These are phyloP conservation scores for Barnettozyma wickerhamii DNA, from an alignment of 805 yeast genomes.

Conservation along the genomic window DNA sequence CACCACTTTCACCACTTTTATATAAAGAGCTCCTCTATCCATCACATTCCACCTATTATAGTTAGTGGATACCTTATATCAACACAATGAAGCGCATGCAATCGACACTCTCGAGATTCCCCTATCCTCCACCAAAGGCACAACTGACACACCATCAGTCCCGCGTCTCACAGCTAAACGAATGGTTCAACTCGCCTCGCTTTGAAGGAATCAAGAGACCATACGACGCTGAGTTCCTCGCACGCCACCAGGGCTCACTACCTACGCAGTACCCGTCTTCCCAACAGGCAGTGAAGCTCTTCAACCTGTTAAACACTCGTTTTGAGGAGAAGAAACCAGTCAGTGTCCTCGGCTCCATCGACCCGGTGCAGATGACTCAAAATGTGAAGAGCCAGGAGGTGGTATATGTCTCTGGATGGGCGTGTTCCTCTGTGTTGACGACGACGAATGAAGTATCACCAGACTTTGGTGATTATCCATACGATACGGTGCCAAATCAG, in stretches of 20 bases:
- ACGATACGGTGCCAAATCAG: conserved; percentile 65
- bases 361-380: conserved; percentile 61
- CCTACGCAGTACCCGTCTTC: conserved; percentile 41
- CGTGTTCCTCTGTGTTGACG: conserved; percentile 50
- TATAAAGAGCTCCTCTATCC: no score
- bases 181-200: conserved; percentile 50
- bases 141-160: conserved; percentile 13
- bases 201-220: conserved; percentile 46
- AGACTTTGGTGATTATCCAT: conserved; percentile 67
- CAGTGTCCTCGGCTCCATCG: conserved; percentile 57
- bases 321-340: conserved; percentile 41
- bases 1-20: no score
- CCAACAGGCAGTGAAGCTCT: conserved; percentile 48
- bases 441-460: conserved; percentile 62
- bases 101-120: conserved; percentile 21
- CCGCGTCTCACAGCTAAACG: conserved; percentile 34
- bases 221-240: conserved; percentile 48
- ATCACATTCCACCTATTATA: no score
- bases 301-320: conserved; percentile 37
- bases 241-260: conserved; percentile 47
- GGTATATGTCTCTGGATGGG: conserved; percentile 60
- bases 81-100: conserved; percentile 22
- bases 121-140: conserved; percentile 19
- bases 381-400: conserved; percentile 47
- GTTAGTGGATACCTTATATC: no score